Percentiles rank a stretch among this genome's conserved stretches.
Evolutionary conservation across 2,329 filamentous ascomycete genomes (phyloP).

Genomic region (Periconia sp.): DNA sequence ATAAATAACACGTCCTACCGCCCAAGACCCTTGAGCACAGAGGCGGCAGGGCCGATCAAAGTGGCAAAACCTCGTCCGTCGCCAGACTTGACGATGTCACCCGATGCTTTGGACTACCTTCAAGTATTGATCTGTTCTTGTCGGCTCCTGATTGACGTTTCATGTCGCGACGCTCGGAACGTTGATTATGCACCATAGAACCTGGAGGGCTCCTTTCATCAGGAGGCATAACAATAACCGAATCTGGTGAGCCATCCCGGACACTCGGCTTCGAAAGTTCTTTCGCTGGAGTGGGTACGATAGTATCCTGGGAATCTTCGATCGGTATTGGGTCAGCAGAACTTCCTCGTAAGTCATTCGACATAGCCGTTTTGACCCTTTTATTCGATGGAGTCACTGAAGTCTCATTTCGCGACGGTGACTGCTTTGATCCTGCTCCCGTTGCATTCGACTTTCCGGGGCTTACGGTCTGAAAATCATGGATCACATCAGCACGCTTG

Average conservation of each 20-base stretch:
- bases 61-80: too few species aligned
- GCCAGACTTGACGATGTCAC: too few species aligned
- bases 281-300: neutral
- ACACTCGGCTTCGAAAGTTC: neutral
- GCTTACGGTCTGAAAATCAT: neutral
- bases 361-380: neutral
- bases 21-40: too few species aligned
- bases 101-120: too few species aligned
- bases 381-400: neutral
- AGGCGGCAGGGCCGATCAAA: too few species aligned
- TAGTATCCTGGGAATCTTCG: slow-evolving; percentile 28
- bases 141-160: too few species aligned
- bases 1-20: too few species aligned
- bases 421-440: neutral
- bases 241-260: neutral
- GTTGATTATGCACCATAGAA: too few species aligned
- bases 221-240: too few species aligned
- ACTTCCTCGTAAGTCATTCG: slow-evolving; percentile 10
- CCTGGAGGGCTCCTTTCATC: too few species aligned
- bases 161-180: too few species aligned
- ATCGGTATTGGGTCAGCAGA: slow-evolving; percentile 26
- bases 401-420: neutral
- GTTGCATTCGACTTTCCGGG: neutral
- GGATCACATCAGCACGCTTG: neutral
- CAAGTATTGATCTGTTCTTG: too few species aligned